phyloP scores from a whole-genome alignment of 2,329 filamentous ascomycete genomes.

The Nigrospora oryzae region DNA sequence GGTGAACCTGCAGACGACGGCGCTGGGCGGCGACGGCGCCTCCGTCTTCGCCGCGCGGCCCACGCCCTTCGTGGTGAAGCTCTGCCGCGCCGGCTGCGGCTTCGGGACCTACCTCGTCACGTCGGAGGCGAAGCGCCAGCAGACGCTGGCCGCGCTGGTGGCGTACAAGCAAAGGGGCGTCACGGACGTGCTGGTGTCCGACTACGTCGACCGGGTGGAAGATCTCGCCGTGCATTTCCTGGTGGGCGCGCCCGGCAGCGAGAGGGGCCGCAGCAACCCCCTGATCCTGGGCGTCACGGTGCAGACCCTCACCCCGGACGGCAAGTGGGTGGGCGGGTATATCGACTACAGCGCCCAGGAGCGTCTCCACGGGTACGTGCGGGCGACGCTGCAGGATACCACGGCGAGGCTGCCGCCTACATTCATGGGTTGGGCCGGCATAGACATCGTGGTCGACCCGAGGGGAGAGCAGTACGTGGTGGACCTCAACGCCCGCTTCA shows the following conservation, averaged over 20 bases:
- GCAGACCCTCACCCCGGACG: slow-evolving; percentile 10
- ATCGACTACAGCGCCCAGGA: slow-evolving; percentile 13
- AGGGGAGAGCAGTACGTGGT: slow-evolving; percentile 11
- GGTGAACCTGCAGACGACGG: slow-evolving; percentile 5
- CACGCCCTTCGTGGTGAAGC: slow-evolving; percentile 13
- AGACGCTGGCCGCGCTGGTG: slow-evolving; percentile 5
- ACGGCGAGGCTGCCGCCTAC: slow-evolving; percentile 7
- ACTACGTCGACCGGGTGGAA: slow-evolving; percentile 11
- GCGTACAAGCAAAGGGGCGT: slow-evolving; percentile 9
- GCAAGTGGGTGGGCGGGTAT: slow-evolving; percentile 12
- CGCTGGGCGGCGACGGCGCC: slow-evolving; percentile 1
- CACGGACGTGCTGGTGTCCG: slow-evolving; percentile 9
- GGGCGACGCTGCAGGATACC: slow-evolving; percentile 11
- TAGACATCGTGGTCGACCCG: slow-evolving; percentile 12
- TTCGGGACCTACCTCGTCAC: slow-evolving; percentile 14
- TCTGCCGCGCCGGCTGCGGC: slow-evolving; percentile 13
- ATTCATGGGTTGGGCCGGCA: slow-evolving; percentile 13
- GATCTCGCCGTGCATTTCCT: slow-evolving; percentile 14
- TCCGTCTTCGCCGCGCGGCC: slow-evolving; percentile 4
- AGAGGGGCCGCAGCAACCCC: slow-evolving; percentile 8
- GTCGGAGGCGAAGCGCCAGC: slow-evolving; percentile 4
- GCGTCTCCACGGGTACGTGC: slow-evolving; percentile 5
- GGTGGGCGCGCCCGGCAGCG: slow-evolving; percentile 9
- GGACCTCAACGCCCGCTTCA: slow-evolving; percentile 14
- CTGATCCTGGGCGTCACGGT: slow-evolving; percentile 12